A percentile compares a stretch with the other conserved stretches of the same genome.
phyloP scores from a whole-genome alignment of 1,284 basidiomycete species.

The Malassezia nana region DNA sequence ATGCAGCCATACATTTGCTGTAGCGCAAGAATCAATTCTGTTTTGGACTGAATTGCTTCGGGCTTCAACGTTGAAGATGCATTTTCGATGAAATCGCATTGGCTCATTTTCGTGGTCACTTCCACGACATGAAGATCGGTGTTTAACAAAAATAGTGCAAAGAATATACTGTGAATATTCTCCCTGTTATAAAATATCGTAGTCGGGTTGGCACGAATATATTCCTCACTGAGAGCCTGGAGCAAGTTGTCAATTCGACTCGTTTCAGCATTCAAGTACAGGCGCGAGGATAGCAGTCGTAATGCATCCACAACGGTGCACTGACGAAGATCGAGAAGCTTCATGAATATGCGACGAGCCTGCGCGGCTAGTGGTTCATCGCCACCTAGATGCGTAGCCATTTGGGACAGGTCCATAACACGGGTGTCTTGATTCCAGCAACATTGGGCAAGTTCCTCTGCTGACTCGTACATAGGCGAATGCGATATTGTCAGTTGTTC shows the following conservation, averaged over 20 bases:
- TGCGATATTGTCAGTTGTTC: not conserved
- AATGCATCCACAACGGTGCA: constrained; percentile 80
- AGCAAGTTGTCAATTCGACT: constrained; percentile 96
- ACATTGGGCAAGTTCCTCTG: not conserved
- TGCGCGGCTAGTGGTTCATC: not conserved
- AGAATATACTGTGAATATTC: constrained; percentile 82
- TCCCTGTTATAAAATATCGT: constrained; percentile 70
- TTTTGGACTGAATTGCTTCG: not conserved
- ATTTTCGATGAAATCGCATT: constrained; percentile 84
- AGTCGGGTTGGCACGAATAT: constrained; percentile 77
- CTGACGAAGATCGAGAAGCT: constrained; percentile 74
- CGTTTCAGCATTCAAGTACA: constrained; percentile 88
- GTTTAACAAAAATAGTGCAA: constrained; percentile 85
- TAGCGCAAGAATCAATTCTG: not conserved
- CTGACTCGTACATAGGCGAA: not conserved
- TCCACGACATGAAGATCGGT: constrained; percentile 96
- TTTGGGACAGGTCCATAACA: not conserved
- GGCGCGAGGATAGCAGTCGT: constrained; percentile 74
- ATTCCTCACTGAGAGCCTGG: constrained; percentile 75
- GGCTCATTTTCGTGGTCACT: constrained; percentile 75
- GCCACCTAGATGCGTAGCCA: not conserved
- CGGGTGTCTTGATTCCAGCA: not conserved
- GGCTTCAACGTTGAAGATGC: constrained; percentile 65
- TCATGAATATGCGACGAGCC: constrained; percentile 69
- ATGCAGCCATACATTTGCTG: not conserved